A percentile compares a stretch with the other conserved stretches of the same genome.
Conservation (phyloP, 1,284 basidiomycete genomes). For the Tylopilus orsonianus region DNA sequence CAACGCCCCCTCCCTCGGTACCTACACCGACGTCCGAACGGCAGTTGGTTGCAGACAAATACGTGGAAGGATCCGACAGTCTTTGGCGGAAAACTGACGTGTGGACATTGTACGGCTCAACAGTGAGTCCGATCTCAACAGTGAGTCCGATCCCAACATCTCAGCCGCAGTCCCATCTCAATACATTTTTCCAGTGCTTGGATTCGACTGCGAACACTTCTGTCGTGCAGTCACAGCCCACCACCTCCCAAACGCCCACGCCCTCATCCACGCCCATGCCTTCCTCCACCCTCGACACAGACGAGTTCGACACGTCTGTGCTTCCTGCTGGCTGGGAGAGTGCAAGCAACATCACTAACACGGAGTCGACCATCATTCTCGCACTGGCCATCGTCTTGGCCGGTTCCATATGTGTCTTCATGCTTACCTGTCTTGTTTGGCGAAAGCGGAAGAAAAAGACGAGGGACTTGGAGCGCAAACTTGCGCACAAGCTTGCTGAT, state of each 20-base stretch:
- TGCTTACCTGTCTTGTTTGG: conserved; percentile 59
- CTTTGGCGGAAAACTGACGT: conserved; percentile 56
- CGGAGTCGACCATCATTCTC: conserved; percentile 51
- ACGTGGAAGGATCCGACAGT: conserved; percentile 53
- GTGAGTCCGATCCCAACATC: background rate
- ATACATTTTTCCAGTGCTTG: conserved; percentile 13
- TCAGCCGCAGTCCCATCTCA: conserved; percentile 7
- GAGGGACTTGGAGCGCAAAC: conserved; percentile 30
- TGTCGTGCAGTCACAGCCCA: conserved; percentile 20
- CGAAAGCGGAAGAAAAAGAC: conserved; percentile 42
- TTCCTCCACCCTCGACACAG: conserved; percentile 18
- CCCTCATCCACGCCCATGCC: conserved; percentile 18
- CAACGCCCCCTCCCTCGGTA: background rate
- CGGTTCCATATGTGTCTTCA: conserved; percentile 53
- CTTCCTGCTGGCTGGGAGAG: conserved; percentile 61
- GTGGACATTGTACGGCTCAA: conserved; percentile 65
- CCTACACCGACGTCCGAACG: background rate
- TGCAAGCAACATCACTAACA: conserved; percentile 13
- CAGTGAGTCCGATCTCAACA: too few relatives aligned
- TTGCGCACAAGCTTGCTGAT: conserved; percentile 24
- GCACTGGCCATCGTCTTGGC: conserved; percentile 60
- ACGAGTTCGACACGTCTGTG: conserved; percentile 32
- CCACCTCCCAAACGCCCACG: conserved; percentile 21
- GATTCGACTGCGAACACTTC: conserved; percentile 32
- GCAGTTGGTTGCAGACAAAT: conserved; percentile 53